Percentiles rank a stretch among this genome's conserved stretches.
phyloP scores from a whole-genome alignment of 2,329 filamentous ascomycete genomes.

The Fusarium chuoi region DNA sequence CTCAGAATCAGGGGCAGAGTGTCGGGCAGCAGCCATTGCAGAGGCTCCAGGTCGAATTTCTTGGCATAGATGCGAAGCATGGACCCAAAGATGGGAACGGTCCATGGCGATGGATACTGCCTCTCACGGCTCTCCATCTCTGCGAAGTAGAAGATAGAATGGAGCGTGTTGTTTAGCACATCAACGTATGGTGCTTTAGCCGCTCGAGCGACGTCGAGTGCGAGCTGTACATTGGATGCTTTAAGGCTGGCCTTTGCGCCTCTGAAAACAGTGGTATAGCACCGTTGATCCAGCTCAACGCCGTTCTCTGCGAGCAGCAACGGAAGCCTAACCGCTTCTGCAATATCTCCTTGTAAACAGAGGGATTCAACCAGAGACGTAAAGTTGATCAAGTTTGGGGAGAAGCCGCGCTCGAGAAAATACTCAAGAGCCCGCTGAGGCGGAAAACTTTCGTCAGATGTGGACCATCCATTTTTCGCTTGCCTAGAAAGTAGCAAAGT shows the following conservation, averaged over 20 bases:
- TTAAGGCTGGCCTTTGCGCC: conserved; percentile 72
- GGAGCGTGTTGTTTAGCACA: conserved; percentile 55
- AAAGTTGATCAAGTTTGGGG: conserved; percentile 70
- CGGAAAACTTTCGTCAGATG: conserved; percentile 41
- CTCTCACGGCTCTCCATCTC: conserved; percentile 52
- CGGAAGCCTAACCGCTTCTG: conserved; percentile 50
- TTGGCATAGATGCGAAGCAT: conserved; percentile 62
- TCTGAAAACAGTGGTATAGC: conserved; percentile 76
- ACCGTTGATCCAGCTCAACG: conserved; percentile 71
- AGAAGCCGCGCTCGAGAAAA: conserved; percentile 69
- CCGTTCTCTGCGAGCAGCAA: conserved; percentile 53
- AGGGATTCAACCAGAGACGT: conserved; percentile 78
- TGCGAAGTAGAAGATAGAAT: conserved; percentile 59
- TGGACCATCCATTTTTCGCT: conserved; percentile 28
- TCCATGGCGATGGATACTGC: conserved; percentile 46
- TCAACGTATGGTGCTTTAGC: conserved; percentile 55
- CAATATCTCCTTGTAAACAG: conserved; percentile 59
- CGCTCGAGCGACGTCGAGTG: conserved; percentile 56
- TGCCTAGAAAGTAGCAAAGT: conserved; percentile 60
- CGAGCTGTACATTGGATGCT: conserved; percentile 58
- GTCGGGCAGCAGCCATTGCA: conserved; percentile 55
- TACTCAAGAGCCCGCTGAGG: conserved; percentile 47
- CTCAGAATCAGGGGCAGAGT: conserved; percentile 47
- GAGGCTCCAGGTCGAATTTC: conserved; percentile 58
- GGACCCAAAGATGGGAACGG: conserved; percentile 54